Evolutionary conservation across 2,329 filamentous ascomycete genomes (phyloP).

Genomic region (Pseudocercospora eumusae): DNA sequence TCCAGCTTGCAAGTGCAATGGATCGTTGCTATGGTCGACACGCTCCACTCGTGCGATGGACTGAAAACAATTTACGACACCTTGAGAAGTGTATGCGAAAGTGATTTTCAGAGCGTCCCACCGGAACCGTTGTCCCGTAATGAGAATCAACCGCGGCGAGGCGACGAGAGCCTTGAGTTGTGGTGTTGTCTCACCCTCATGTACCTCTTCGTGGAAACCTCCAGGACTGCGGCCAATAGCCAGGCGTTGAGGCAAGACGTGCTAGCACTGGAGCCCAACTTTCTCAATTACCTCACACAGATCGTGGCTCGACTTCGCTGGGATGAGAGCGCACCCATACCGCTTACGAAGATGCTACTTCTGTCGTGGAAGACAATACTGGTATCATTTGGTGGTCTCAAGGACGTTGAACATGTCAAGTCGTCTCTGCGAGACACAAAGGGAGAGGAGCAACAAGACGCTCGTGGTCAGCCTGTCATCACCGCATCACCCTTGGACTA

Average conservation of each 20-base stretch:
- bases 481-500: slow-evolving; percentile 95
- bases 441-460: slow-evolving; percentile 57
- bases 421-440: slow-evolving; percentile 63
- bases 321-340: slow-evolving; percentile 62
- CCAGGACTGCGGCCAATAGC: slow-evolving; percentile 38
- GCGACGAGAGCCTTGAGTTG: slow-evolving; percentile 44
- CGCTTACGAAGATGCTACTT: slow-evolving; percentile 57
- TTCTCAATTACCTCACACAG: slow-evolving; percentile 72
- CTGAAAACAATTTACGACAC: slow-evolving; percentile 45
- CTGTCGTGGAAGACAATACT: slow-evolving; percentile 91
- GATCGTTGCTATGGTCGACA: slow-evolving; percentile 48
- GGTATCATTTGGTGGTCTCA: slow-evolving; percentile 77
- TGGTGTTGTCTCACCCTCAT: slow-evolving; percentile 54
- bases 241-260: slow-evolving; percentile 37
- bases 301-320: slow-evolving; percentile 56
- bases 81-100: slow-evolving; percentile 39
- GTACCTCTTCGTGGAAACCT: slow-evolving; percentile 53
- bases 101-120: slow-evolving; percentile 30
- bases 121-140: slow-evolving; percentile 31
- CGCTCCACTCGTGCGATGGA: slow-evolving; percentile 45
- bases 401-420: slow-evolving; percentile 74
- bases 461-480: slow-evolving; percentile 72
- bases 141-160: slow-evolving; percentile 32
- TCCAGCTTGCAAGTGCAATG: slow-evolving; percentile 48
- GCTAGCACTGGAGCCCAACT: slow-evolving; percentile 54